Conservation (phyloP, 345 rosid genomes). For the Eucalyptus sp. region DNA sequence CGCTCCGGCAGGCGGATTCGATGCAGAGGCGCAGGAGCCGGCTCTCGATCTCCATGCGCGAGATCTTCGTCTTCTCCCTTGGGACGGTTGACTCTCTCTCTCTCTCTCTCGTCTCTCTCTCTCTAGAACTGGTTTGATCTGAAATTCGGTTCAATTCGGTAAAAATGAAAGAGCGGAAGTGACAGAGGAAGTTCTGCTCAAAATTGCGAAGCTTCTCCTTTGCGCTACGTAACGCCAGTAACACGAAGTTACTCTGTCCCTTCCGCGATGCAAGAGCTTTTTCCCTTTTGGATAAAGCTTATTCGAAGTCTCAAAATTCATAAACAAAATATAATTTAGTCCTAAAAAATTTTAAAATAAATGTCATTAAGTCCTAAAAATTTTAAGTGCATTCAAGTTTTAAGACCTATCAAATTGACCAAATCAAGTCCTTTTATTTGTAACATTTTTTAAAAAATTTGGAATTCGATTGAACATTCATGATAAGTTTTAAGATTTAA, state of each 20-base stretch:
- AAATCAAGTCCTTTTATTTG: accelerated
- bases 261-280: neutral
- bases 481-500: no score
- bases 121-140: neutral
- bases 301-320: no score
- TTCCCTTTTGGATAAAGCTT: no score
- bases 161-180: neutral
- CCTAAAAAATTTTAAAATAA: no score
- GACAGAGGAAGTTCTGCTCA: neutral
- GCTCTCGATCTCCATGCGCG: conserved; percentile 22
- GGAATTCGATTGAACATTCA: accelerated
- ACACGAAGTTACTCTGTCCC: neutral
- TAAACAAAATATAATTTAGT: no score
- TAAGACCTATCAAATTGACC: no score
- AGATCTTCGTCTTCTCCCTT: neutral
- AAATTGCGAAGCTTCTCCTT: neutral
- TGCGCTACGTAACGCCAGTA: neutral
- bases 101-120: neutral
- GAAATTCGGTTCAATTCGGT: neutral
- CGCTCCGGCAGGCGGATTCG: conserved; percentile 57
- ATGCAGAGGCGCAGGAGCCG: conserved; percentile 53
- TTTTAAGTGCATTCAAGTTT: no score
- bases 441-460: accelerated
- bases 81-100: neutral
- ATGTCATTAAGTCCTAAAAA: no score